phyloP scores from a whole-genome alignment of 164 flowering plant species.

The Macadamia tetraphylla region DNA sequence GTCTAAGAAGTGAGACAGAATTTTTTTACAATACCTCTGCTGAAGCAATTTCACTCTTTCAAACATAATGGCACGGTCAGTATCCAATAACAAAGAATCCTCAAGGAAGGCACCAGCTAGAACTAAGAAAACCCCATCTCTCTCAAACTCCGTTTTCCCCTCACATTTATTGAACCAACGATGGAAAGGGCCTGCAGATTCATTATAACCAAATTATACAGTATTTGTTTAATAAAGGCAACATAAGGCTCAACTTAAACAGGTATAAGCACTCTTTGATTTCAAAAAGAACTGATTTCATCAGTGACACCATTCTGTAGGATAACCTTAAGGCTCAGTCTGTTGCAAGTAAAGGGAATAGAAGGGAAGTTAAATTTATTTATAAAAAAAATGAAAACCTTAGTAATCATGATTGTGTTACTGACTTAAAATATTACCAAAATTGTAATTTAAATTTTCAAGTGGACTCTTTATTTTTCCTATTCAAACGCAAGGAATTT shows the following conservation, averaged over 20 bases:
- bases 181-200: constrained; percentile 55
- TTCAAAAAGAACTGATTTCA: background rate
- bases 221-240: background rate
- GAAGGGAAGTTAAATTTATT: no score
- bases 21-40: constrained; percentile 49
- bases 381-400: no score
- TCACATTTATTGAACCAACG: constrained; percentile 62
- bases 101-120: constrained; percentile 34
- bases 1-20: constrained; percentile 5
- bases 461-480: no score
- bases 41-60: constrained; percentile 65
- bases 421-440: no score
- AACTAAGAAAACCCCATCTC: constrained; percentile 47
- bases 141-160: constrained; percentile 22
- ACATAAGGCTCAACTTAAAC: background rate
- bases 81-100: constrained; percentile 14
- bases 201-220: constrained; percentile 2
- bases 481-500: no score
- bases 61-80: constrained; percentile 27
- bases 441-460: no score
- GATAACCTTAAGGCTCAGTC: no score
- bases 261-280: background rate
- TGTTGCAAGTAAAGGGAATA: no score
- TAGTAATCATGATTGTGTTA: no score
- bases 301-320: no score